phyloP scores from a whole-genome alignment of 2,329 filamentous ascomycete genomes.

The Fusarium sp. region DNA sequence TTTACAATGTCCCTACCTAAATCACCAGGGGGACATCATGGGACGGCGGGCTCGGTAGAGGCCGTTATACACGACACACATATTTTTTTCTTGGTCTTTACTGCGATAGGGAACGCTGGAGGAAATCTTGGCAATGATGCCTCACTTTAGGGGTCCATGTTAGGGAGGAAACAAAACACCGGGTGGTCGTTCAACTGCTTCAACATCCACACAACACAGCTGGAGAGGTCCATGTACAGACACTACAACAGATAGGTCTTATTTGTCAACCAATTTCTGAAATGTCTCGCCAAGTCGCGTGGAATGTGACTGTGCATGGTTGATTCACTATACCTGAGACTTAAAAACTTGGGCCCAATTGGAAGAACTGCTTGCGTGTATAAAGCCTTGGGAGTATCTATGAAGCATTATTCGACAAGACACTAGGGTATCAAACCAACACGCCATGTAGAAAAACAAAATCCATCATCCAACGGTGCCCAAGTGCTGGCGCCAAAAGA shows the following conservation, averaged over 20 bases:
- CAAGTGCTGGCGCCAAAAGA: not conserved
- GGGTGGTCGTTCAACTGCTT: not conserved
- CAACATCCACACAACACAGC: not conserved
- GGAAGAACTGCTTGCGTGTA: not conserved
- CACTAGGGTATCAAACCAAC: constrained; percentile 25
- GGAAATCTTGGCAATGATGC: not conserved
- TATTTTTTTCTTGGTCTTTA: not conserved
- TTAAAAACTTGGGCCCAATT: too few species aligned
- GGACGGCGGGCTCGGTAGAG: not conserved
- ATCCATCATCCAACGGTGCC: constrained; percentile 14
- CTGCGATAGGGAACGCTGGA: not conserved
- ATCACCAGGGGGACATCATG: not conserved
- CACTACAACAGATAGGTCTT: not conserved
- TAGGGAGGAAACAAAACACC: not conserved
- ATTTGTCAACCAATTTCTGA: not conserved
- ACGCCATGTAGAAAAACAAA: constrained; percentile 16
- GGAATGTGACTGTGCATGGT: not conserved
- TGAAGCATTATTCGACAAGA: constrained; percentile 1
- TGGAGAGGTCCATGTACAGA: not conserved
- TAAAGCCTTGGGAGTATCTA: not conserved
- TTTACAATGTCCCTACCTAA: not conserved
- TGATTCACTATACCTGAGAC: not conserved
- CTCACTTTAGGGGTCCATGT: not conserved
- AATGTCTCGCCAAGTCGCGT: not conserved
- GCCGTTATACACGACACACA: not conserved